Evolutionary conservation across 768 basidiomycete genomes (phyloP).

Genomic region (Termitomyces sp.): DNA sequence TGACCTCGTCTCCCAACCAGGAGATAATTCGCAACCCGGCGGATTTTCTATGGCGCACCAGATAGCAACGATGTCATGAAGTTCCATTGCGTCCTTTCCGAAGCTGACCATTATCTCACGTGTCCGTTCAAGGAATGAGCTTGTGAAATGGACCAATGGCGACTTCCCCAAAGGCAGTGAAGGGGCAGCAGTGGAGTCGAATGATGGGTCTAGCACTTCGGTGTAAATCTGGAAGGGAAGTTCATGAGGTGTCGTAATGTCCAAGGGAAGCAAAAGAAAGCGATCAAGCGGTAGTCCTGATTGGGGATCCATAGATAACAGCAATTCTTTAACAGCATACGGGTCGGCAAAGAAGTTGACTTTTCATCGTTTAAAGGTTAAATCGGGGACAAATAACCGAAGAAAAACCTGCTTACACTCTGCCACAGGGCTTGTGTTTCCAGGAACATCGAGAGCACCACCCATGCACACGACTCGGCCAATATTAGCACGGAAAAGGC

Average conservation of each 20-base stretch:
- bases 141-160: slow-evolving; percentile 74
- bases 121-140: slow-evolving; percentile 72
- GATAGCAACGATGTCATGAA: slow-evolving; percentile 87
- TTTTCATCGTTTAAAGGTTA: slow-evolving; percentile 25
- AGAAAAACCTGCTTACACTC: slow-evolving; percentile 61
- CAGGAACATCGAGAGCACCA: slow-evolving; percentile 89
- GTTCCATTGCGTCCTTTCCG: slow-evolving; percentile 83
- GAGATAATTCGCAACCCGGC: slow-evolving; percentile 36
- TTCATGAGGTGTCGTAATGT: slow-evolving; percentile 80
- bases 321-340: slow-evolving; percentile 71
- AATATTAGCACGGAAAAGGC: slow-evolving; percentile 53
- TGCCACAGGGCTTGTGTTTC: slow-evolving; percentile 77
- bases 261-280: slow-evolving; percentile 72
- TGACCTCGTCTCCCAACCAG: slow-evolving; percentile 55
- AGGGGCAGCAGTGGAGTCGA: slow-evolving; percentile 47
- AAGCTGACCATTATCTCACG: slow-evolving; percentile 75
- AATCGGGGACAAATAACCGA: background rate
- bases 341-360: slow-evolving; percentile 91
- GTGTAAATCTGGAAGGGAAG: slow-evolving; percentile 70
- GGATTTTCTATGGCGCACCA: slow-evolving; percentile 84
- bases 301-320: slow-evolving; percentile 40
- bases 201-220: slow-evolving; percentile 57
- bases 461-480: slow-evolving; percentile 89
- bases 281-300: slow-evolving; percentile 60
- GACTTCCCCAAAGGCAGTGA: slow-evolving; percentile 49